Base-by-base conservation (phyloP, 208 protist genomes). In the Herpetomonas samuelpessoai region DNA sequence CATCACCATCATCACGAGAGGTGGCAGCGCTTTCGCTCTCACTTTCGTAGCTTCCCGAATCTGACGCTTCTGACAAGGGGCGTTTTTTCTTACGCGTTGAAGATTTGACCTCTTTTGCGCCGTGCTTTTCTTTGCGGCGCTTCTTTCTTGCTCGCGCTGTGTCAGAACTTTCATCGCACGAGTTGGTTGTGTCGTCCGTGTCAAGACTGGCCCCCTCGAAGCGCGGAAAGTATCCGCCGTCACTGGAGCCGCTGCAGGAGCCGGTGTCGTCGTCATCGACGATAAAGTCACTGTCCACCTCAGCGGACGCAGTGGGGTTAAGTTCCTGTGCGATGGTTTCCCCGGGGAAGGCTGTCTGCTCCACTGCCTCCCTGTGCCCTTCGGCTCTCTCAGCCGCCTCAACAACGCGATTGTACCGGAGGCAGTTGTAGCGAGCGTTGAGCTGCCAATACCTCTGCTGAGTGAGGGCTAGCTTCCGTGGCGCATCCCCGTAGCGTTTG, bases 391-490 rank as follows among this genome's bases (percentile, higher is more conserved):
- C 79, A 16, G 74, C 60, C 3, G 71, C 68, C 14, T 87, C 83
- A 6, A 95, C 86, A 19, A 95, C 59, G 22, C 89, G 64, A 62
- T 95, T 95, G 72, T 93, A 95, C 2, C 89, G 86, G 14, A 93
- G 61, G 2, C 78, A 68, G 59, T 95, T 95, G 62, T 91, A 95
- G 18, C 84, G 71, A 1, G 83, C 86, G 58, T 89, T 82, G 0
- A 90, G 49, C 38, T 82, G 62, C 84, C 86, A 95, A 54, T 95
- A 95, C 6, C 83, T 79, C 48, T 85, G 67, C 16, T 84, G 71
- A 1, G 86, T 89, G 18, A 90, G 53, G 10, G 74, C 46, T 0
- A 48, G 44, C 25, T 60, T 67, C 24, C 60, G 63, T 22, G 66
- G 70, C 0, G 67, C 53, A 21, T 57, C 51, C 14, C 57, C 56